phyloP scores from a whole-genome alignment of 768 basidiomycete species.

The Psilocybe cyanescens region DNA sequence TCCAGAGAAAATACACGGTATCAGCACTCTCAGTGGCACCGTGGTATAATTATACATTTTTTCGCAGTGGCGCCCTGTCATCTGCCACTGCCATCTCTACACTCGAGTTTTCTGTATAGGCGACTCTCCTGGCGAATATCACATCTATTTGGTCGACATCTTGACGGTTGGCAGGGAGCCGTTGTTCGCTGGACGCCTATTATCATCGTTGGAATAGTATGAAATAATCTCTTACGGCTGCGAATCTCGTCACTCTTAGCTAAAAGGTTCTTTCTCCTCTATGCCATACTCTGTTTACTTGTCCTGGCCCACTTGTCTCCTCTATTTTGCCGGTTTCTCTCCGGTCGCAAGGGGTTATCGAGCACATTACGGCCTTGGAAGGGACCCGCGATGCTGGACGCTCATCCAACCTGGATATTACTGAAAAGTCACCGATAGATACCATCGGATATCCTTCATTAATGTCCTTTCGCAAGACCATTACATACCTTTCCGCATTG shows the following conservation, averaged over 20 bases:
- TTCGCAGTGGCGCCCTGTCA: slow-evolving; percentile 12
- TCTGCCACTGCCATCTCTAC: slow-evolving; percentile 14
- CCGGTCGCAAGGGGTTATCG: slow-evolving; percentile 26
- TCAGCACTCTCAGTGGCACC: not conserved
- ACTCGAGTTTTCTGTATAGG: slow-evolving; percentile 11
- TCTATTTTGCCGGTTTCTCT: slow-evolving; percentile 22
- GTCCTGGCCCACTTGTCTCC: slow-evolving; percentile 15
- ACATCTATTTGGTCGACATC: not conserved
- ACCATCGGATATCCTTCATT: slow-evolving; percentile 7
- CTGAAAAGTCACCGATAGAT: slow-evolving; percentile 14
- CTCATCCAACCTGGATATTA: slow-evolving; percentile 1
- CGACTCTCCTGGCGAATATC: not conserved
- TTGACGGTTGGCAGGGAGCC: slow-evolving; percentile 11
- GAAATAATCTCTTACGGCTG: not conserved
- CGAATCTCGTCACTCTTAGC: not conserved
- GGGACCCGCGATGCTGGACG: not conserved
- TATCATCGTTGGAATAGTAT: not conserved
- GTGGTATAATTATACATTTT: not conserved
- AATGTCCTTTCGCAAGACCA: slow-evolving; percentile 8
- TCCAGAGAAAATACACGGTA: slow-evolving; percentile 5
- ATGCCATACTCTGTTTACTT: slow-evolving; percentile 9
- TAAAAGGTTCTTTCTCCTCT: not conserved
- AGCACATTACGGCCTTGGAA: slow-evolving; percentile 7
- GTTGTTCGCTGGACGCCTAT: not conserved
- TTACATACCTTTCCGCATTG: slow-evolving; percentile 1